Base-by-base conservation (phyloP, 495 filamentous ascomycete species). In the Aspergillus homomorphus region DNA sequence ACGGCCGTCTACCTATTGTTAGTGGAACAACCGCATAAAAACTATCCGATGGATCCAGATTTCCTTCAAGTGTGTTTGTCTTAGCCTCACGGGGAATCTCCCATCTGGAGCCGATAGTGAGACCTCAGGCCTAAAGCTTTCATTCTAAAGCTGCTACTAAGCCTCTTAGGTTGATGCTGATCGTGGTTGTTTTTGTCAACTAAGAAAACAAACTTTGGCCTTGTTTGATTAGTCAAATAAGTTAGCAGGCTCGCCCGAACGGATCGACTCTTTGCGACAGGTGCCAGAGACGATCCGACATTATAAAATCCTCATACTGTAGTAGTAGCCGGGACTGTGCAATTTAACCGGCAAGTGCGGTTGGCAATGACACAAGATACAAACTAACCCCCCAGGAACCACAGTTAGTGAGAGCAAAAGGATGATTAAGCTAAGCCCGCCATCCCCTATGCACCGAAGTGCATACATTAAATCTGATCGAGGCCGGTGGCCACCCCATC, bases 31-130 rank as follows among this genome's bases (percentile, higher is more conserved):
- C n/a, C n/a, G n/a, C 33, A 38, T 9, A 28, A 28, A 28, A 28
- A 28, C 9, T 28, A 28, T 28, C 45, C 7, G 19, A 21, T 22
- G 45, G 45, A 23, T 22, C 45, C 45, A 48, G 5, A 6, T 21
- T 45, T 2, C 45, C 23, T 19, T 48, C 45, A 22, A 22, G 46
- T 50, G 2, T 21, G 21, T 15, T 45, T 26, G 21, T 22, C 22
- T 23, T 24, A 24, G 23, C 15, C 48, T 28, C 3, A 51, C 48
- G 48, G 48, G 48, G 48, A 30, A 28, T 30, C 24, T 16, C 14
- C 48, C 48, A 23, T 51, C 48, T 30, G 48, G 48, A 51, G 48
- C 48, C 23, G 23, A 51, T 18, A 16, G 48, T 19, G 48, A 51
- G 48, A 30, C 48, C 48, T 12, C 23, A 14, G 0, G 20, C 21